These are phyloP conservation scores for Keithomyces neogunnii DNA, from an alignment of 2,329 filamentous ascomycete genomes.

Conservation along the genomic window DNA sequence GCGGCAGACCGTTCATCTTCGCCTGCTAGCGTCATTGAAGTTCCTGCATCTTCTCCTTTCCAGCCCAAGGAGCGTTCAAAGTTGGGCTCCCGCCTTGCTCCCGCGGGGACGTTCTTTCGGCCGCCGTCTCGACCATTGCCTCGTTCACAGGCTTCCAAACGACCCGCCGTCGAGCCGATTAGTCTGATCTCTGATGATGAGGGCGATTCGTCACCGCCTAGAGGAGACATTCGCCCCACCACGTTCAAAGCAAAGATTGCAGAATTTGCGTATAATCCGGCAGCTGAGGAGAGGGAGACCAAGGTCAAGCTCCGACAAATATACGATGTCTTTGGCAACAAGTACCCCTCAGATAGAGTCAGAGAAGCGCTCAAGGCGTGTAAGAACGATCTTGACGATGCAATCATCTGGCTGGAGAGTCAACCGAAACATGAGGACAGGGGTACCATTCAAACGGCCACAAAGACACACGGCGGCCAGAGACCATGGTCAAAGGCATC, in stretches of 20 bases:
- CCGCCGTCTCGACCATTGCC: conserved; percentile 28
- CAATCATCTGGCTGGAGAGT: conserved; percentile 22
- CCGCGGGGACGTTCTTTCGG: conserved; percentile 64
- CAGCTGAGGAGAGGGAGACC: conserved; percentile 28
- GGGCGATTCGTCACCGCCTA: conserved; percentile 36
- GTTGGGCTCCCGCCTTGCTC: conserved; percentile 57
- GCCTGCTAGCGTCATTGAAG: conserved; percentile 53
- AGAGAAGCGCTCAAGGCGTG: conserved; percentile 23
- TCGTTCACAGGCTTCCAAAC: conserved; percentile 21
- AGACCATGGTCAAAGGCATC: conserved; percentile 22
- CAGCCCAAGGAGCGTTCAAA: conserved; percentile 24
- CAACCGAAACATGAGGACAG: conserved; percentile 6
- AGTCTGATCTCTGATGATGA: conserved; percentile 44
- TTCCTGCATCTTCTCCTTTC: conserved; percentile 80
- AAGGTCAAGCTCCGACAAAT: conserved; percentile 26
- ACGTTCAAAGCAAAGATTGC: conserved; percentile 35
- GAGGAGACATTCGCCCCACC: conserved; percentile 56
- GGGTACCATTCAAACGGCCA: not conserved
- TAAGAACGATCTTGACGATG: conserved; percentile 26
- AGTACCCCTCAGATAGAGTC: conserved; percentile 20
- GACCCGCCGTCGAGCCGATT: conserved; percentile 32
- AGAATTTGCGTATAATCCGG: conserved; percentile 39
- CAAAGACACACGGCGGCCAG: conserved; percentile 16
- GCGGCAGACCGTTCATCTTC: conserved; percentile 30
- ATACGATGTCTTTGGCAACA: conserved; percentile 25